Evolutionary conservation across 176 grass and related monocot genomes (phyloP), one percentile per base, ranked within the genome.

Genomic region (barley (Hordeum vulgare)): DNA sequence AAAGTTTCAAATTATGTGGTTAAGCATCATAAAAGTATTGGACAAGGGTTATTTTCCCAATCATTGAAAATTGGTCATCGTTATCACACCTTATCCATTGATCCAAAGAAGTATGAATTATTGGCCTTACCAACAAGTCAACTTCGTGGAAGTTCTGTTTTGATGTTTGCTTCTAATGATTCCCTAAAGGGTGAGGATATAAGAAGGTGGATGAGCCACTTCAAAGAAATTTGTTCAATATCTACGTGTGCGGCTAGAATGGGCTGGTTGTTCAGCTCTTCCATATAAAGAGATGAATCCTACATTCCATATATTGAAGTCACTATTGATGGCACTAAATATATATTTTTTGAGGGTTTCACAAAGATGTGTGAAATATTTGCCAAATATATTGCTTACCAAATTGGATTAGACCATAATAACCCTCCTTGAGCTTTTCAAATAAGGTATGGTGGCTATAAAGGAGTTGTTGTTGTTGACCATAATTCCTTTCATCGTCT

Each of bases 111-210:
- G 14, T 98, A 90, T 24, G 93, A 98, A 70, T 98, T 98, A 83
- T 86, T 98, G 93, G 89, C 91, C 65, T 98, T 98, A 85, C 95
- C 96, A 76, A 93, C 93, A 66, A 98, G 96, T 84, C 96, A 98
- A 49, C 93, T 98, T 88, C 83, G 93, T 58, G 78, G 86, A 12
- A 95, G 85, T 93, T 98, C 96, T 78, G 85, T 95, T 92, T 98
- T 93, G 96, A 98, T 98, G 96, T 98, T 98, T 95, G 91, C 91
- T 74, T 94, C 96, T 36, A 98, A 94, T 85, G 61, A 85, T 45
- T 84, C 82, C 42, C 82, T 98, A 61, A 92, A 57, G 28, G 87
- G 90, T 33, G 96, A 91, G 74, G 75, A 35, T 75, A 94, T 95
- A 69, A 94, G 93, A 91, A 82, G 81, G 73, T 98, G 93, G 91